Base-by-base conservation (phyloP, 306 rosid genomes). In the Trifolium dubium region DNA sequence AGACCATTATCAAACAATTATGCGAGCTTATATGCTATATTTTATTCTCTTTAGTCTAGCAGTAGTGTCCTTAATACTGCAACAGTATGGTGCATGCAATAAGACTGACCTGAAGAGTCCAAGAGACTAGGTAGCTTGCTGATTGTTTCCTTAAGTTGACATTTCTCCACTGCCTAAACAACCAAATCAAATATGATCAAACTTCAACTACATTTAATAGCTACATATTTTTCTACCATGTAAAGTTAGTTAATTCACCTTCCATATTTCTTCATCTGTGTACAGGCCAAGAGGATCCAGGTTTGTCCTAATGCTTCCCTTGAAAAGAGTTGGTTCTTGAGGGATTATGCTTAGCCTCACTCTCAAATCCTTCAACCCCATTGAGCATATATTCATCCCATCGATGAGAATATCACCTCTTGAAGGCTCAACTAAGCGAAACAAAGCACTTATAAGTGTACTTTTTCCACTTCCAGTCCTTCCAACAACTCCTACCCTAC, bases 91-190 rank as follows among this genome's bases (percentile, higher is more conserved):
- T 2, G 35, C 35, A 37, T 58, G 49, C 53, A 34, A 63, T 5
- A 39, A 51, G 58, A 81, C 89, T 81, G 18, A 91, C 98, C 96
- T 0, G 81, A 77, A 49, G 54, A 14, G 54, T 49, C 19, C 19
- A 49, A n/a, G 19, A 49, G 54, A 49, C 1, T n/a, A 5, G 18
- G 19, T 49, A 49, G 54, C 54, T 49, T 49, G 17, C 19, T 49
- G 19, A 49, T 49, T 49, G 54, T 49, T 49, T 49, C 54, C 54
- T 49, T 49, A 49, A 49, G 54, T 19, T 49, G 19, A 6, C 54
- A 49, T 49, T 49, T 49, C 1, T 49, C 54, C 6, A 49, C 19
- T 14, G 54, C 54, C 54, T 49, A 49, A 49, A n/a, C 9, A 47
- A 2, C 14, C 18, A n/a, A 49, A 13, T 5, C 19, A 5, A n/a